A percentile compares a stretch with the other conserved stretches of the same genome.
Conservation (phyloP, 106 monocot genomes). For the Apostasia ramifera region DNA sequence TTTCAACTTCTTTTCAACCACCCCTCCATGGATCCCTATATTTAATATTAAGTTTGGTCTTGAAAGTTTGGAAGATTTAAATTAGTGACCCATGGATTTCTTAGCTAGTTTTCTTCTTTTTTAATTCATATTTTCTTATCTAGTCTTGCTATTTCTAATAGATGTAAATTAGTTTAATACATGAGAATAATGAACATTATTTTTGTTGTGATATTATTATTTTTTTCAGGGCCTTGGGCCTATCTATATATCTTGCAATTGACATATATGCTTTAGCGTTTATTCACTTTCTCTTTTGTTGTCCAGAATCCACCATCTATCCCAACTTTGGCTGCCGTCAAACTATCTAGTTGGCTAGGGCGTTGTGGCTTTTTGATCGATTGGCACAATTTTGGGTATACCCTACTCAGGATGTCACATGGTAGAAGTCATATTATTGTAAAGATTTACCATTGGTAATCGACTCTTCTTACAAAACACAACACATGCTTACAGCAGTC, state of each 20-base stretch:
- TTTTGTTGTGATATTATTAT: not conserved
- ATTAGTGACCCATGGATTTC: no score
- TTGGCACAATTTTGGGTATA: slow-evolving; percentile 98
- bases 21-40: not conserved
- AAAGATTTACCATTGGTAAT: slow-evolving; percentile 76
- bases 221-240: not conserved
- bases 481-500: no score
- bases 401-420: slow-evolving; percentile 73
- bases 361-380: slow-evolving; percentile 71
- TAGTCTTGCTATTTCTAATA: not conserved
- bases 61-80: no score
- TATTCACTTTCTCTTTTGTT: not conserved
- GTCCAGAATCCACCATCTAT: slow-evolving; percentile 87
- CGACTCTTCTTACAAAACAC: not conserved
- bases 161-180: no score
- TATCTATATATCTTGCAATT: not conserved
- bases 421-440: slow-evolving; percentile 77
- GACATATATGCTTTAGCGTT: not conserved
- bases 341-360: slow-evolving; percentile 73
- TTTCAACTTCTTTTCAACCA: not conserved
- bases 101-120: no score
- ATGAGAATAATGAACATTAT: not conserved
- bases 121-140: not conserved
- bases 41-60: no score
- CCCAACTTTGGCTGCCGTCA: slow-evolving; percentile 90